Evolutionary conservation across 805 yeast genomes (phyloP).

Genomic region (Kazachstania kunashirensis): DNA sequence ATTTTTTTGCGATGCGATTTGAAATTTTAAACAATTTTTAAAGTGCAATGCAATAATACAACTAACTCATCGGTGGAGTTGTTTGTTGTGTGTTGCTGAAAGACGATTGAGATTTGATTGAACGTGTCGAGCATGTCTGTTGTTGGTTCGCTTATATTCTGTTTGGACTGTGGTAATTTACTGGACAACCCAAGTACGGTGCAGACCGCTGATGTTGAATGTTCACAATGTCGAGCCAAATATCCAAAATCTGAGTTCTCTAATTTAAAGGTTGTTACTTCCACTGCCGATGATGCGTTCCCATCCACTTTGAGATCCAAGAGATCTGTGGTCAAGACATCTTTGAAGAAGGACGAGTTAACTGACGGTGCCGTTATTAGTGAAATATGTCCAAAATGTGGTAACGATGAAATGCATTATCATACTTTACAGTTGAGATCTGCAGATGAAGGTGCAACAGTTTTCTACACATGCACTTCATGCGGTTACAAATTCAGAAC

Average conservation of each 20-base stretch:
- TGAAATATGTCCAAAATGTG: slow-evolving; percentile 98
- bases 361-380: slow-evolving; percentile 95
- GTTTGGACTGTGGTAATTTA: slow-evolving; percentile 85
- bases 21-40: background rate
- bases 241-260: slow-evolving; percentile 42
- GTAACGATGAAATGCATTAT: slow-evolving; percentile 95
- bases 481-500: slow-evolving; percentile 94
- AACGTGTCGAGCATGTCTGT: slow-evolving; percentile 87
- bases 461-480: slow-evolving; percentile 87
- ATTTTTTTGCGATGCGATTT: background rate
- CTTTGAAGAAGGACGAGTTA: slow-evolving; percentile 62
- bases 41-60: too few relatives aligned
- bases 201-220: slow-evolving; percentile 38
- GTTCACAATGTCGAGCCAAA: slow-evolving; percentile 41
- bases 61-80: too few relatives aligned
- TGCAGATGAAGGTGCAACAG: slow-evolving; percentile 99
- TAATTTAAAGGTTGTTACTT: slow-evolving; percentile 76
- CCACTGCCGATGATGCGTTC: slow-evolving; percentile 85
- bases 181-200: slow-evolving; percentile 53
- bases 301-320: slow-evolving; percentile 77
- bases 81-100: too few relatives aligned
- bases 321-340: slow-evolving; percentile 83
- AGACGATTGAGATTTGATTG: too few relatives aligned
- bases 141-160: slow-evolving; percentile 90
- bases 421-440: slow-evolving; percentile 94